Base-by-base conservation (phyloP, 2,329 filamentous ascomycete species). In the Zasmidium cellare region DNA sequence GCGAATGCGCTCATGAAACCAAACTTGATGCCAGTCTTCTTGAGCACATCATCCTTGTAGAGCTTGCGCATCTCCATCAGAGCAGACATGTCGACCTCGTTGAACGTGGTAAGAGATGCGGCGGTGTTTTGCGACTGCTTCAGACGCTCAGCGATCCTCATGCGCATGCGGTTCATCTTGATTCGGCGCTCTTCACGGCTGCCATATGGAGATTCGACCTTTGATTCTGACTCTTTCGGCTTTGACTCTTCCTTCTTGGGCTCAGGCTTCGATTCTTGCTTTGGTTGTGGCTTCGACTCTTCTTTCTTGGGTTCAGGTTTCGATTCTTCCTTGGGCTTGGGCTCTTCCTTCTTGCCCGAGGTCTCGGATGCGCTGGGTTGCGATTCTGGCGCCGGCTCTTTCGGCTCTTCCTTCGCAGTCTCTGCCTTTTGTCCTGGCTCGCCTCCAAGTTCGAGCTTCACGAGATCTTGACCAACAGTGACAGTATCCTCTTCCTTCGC, bases 1-100 rank as follows among this genome's bases (percentile, higher is more conserved):
- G 93, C 90, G 78, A 99, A 99, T 56, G 93, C 93, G 75, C 92
- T 94, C 93, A 99, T 97, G 82, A 97, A 99, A n/a, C 94, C 94
- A 54, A 99, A 88, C 82, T 97, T 99, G 58, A 97, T 89, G 46
- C 92, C 93, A 9, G 91, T 94, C 82, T 93, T 96, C 84, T 97
- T 96, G 57, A 97, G 81, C 20, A 97, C 81, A 59, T 96, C 92
- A 59, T 97, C 93, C 82, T 97, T 97, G 84, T 97, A 97, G 48
- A 92, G 82, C 77, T 96, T 97, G 68, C 94, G 89, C 81, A 99
- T 93, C 63, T 97, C 91, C 89, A 97, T 96, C 51, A 99, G 82
- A 20, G 89, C 91, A 28, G 93, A 96, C 94, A 99, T 99, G 76
- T 99, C 94, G 61, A 99, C 94, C 78, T 97, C 93, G 77, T 99